phyloP scores from a whole-genome alignment of 2,329 filamentous ascomycete species.

The Colletotrichum camelliae region DNA sequence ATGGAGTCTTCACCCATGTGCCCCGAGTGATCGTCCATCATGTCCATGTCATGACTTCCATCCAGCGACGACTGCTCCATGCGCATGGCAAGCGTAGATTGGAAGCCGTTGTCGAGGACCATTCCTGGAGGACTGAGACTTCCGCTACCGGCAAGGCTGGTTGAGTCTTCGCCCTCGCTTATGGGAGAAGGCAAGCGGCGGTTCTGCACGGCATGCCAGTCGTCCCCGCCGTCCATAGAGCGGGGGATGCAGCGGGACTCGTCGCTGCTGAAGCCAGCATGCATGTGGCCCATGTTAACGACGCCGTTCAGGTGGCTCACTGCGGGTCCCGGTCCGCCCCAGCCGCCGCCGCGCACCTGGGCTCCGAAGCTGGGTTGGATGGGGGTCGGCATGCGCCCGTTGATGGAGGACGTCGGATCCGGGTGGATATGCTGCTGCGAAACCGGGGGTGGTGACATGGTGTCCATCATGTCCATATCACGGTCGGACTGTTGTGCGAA shows the following conservation, averaged over 20 bases:
- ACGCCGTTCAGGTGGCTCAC: constrained; percentile 38
- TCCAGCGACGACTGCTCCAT: constrained; percentile 31
- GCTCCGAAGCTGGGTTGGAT: constrained; percentile 64
- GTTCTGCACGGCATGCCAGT: constrained; percentile 60
- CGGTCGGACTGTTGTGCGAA: constrained; percentile 31
- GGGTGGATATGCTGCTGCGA: constrained; percentile 30
- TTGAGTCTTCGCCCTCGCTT: constrained; percentile 57
- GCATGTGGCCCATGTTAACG: constrained; percentile 44
- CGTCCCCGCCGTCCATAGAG: constrained; percentile 46
- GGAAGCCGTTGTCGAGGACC: constrained; percentile 36
- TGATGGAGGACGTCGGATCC: constrained; percentile 26
- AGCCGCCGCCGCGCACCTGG: constrained; percentile 59
- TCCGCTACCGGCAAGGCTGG: constrained; percentile 21
- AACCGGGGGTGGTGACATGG: constrained; percentile 29
- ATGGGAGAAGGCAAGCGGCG: constrained; percentile 65
- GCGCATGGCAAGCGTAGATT: constrained; percentile 37
- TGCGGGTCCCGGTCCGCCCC: constrained; percentile 36
- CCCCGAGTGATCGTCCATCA: constrained; percentile 32
- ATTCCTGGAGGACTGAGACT: constrained; percentile 40
- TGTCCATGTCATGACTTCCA: constrained; percentile 27
- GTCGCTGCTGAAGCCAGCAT: constrained; percentile 37
- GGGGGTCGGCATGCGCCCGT: constrained; percentile 61
- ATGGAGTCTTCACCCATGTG: constrained; percentile 1
- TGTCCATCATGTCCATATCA: constrained; percentile 55
- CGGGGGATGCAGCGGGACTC: constrained; percentile 53